Evolutionary conservation across 202 grass and related monocot species (phyloP), one percentile per base, ranked within the genome.

Genomic region (Elaeis oleifera): DNA sequence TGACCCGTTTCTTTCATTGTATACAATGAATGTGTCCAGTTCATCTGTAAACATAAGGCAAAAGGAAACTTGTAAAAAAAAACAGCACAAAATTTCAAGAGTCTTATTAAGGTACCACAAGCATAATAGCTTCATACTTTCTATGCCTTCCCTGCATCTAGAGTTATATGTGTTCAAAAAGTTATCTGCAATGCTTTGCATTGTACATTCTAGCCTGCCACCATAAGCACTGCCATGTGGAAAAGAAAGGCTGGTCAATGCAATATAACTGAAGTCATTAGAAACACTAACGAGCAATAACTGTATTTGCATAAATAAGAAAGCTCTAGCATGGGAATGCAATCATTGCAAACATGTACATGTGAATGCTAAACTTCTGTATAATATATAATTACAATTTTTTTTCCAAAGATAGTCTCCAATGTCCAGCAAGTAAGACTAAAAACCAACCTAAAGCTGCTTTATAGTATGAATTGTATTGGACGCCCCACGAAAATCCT

Each of bases 131-230:
- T 73, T 75, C 84, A 77, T 89, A 97, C 94, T 84, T 97, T 97
- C 94, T 74, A 92, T 86, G 57, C 54, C 79, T 78, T 77, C 67
- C 49, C 69, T 77, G 82, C 84, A 82, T 71, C 71, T 83, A 74
- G 81, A 84, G 72, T 78, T 82, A 81, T 70, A 86, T 2, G 29
- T 84, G 63, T 92, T 84, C 74, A 70, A 32, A 79, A 97, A 97
- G 77, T 77, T 77, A 74, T 92, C 94, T 64, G 88, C 94, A 74
- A 97, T 86, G 54, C 92, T 97, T 77, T 97, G 94, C 94, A 97
- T 97, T 5, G 94, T 97, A 65, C 94, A 97, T 67, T 97, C 94
- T 69, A 97, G 60, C 75, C 88, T 75, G 55, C 88, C 94, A 16
- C 88, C 94, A 66, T 69, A 69, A 80, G 74, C 75, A 81, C 94